Conservation (phyloP, 306 rosid species). For the Castanea sativa region DNA sequence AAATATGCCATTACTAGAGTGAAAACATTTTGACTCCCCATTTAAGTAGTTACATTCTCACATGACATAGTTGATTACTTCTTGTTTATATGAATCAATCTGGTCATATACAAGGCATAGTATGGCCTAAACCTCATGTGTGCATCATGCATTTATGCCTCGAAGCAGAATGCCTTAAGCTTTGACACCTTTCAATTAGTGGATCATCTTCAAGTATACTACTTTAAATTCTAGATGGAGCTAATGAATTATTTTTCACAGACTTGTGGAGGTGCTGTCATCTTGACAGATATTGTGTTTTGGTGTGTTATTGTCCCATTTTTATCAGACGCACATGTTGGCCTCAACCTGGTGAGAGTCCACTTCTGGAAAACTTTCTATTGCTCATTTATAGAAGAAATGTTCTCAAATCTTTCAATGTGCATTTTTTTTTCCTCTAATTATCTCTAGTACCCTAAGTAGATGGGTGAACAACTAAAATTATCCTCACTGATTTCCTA, state of each 20-base stretch:
- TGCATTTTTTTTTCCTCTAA: neutral
- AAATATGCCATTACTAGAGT: no score
- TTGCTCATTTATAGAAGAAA: neutral
- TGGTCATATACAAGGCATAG: no score
- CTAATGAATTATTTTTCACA: conserved; percentile 33
- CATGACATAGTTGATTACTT: no score
- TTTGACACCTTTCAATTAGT: no score
- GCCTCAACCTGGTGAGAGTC: conserved; percentile 55
- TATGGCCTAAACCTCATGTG: no score
- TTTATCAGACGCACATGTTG: conserved; percentile 48
- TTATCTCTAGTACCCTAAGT: neutral
- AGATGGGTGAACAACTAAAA: neutral
- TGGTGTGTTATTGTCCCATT: conserved; percentile 86
- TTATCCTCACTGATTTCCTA: neutral
- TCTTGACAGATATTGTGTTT: conserved; percentile 73
- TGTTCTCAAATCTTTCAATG: neutral
- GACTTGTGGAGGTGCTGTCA: conserved; percentile 88
- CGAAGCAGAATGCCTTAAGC: no score
- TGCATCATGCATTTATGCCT: no score
- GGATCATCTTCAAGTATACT: no score
- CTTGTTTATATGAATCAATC: no score
- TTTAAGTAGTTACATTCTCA: no score
- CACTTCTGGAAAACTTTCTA: neutral
- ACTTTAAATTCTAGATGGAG: neutral
- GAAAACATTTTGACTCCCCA: no score